These are phyloP conservation scores for Adenanthera pavonina DNA, from an alignment of 306 rosid genomes.

Conservation along the genomic window DNA sequence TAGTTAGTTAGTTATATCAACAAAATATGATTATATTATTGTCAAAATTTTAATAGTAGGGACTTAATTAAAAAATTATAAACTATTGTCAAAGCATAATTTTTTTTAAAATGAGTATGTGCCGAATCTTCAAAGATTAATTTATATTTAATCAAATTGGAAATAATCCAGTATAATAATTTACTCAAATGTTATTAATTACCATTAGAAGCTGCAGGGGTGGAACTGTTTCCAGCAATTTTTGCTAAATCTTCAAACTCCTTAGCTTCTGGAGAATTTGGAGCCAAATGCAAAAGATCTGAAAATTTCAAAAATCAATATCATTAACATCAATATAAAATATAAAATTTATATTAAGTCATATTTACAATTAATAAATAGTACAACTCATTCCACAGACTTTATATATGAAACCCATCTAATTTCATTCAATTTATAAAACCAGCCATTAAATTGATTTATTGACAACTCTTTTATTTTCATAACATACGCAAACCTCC, in stretches of 20 bases:
- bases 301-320: not conserved
- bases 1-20: not conserved
- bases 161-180: not conserved
- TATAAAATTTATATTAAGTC: not conserved
- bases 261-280: not conserved
- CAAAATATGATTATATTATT: no score
- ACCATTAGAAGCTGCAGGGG: not conserved
- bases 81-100: not conserved
- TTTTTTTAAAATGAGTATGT: not conserved
- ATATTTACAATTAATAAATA: not conserved
- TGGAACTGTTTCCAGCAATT: not conserved
- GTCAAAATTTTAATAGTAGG: not conserved
- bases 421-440: no score
- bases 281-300: slow-evolving; percentile 10
- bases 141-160: not conserved
- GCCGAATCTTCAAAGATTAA: not conserved
- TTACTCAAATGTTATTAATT: not conserved
- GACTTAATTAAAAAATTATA: not conserved
- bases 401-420: no score
- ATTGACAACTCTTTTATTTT: not conserved
- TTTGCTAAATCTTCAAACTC: not conserved
- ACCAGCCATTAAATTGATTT: not conserved
- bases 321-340: not conserved
- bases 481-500: no score
- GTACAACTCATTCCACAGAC: not conserved